Percentiles rank a stretch among this genome's conserved stretches.
Conservation (phyloP, 2,329 filamentous ascomycete species). For the Beauveria varroae region DNA sequence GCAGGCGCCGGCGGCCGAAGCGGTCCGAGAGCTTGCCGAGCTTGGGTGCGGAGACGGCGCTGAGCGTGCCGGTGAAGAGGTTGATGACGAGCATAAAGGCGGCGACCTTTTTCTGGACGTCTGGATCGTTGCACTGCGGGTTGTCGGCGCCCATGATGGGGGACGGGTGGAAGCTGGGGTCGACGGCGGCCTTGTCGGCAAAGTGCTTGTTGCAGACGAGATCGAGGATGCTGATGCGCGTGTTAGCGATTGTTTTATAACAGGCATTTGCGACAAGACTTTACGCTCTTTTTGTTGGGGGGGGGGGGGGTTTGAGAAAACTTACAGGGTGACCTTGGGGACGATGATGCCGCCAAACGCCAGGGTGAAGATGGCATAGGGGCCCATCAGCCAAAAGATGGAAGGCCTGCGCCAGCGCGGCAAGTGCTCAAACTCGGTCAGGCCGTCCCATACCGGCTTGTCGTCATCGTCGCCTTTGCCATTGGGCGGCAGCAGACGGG, state of each 20-base stretch:
- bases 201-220: conserved; percentile 82
- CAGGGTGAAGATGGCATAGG: conserved; percentile 73
- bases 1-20: conserved; percentile 68
- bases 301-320: neutral
- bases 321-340: conserved; percentile 74
- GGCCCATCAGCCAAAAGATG: conserved; percentile 74
- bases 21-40: conserved; percentile 81
- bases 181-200: conserved; percentile 51
- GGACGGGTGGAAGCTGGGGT: conserved; percentile 52
- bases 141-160: conserved; percentile 64
- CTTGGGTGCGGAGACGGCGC: conserved; percentile 74
- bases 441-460: conserved; percentile 36
- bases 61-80: conserved; percentile 66
- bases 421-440: conserved; percentile 51
- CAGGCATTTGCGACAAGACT: neutral
- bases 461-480: conserved; percentile 15
- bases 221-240: conserved; percentile 54
- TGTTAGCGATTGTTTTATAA: neutral
- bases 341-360: conserved; percentile 82
- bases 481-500: conserved; percentile 26
- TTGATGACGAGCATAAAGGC: conserved; percentile 71
- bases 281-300: neutral
- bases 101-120: conserved; percentile 69
- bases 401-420: conserved; percentile 58
- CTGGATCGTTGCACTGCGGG: conserved; percentile 69